phyloP scores from a whole-genome alignment of 2,329 filamentous ascomycete species.

The Pseudocercospora eumusae region DNA sequence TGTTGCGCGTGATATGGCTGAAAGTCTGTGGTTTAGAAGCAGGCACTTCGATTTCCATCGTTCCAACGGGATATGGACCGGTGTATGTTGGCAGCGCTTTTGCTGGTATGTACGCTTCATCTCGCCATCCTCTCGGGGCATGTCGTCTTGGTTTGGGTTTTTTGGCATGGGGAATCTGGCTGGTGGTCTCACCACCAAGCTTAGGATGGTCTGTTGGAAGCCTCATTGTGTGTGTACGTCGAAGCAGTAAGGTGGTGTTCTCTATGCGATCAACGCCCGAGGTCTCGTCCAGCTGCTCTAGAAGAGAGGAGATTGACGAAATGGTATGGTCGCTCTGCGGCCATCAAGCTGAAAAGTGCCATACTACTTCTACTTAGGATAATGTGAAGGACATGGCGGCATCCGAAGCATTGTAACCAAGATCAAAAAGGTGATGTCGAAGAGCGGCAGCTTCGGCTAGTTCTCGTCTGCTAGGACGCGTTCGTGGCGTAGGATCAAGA shows the following conservation, averaged over 20 bases:
- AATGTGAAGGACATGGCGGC: background rate
- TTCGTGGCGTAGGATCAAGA: background rate
- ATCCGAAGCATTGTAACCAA: background rate
- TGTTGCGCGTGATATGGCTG: constrained; percentile 53
- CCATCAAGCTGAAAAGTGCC: background rate
- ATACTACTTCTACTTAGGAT: background rate
- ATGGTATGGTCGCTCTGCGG: too few relatives aligned
- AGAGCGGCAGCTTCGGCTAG: background rate
- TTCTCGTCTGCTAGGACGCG: background rate
- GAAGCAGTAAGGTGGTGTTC: too few relatives aligned
- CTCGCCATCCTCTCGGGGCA: constrained; percentile 51
- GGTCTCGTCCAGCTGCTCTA: background rate
- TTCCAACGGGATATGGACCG: constrained; percentile 55
- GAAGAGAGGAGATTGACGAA: background rate
- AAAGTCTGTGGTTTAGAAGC: constrained; percentile 51
- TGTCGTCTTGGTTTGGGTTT: constrained; percentile 47
- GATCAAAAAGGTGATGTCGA: background rate
- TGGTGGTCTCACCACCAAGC: constrained; percentile 26
- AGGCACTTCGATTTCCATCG: constrained; percentile 60
- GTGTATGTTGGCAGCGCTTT: constrained; percentile 53
- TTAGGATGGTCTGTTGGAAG: constrained; percentile 21
- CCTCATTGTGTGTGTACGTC: constrained; percentile 5
- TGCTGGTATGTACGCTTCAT: constrained; percentile 49
- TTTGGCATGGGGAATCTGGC: constrained; percentile 46
- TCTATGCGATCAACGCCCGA: too few relatives aligned